Evolutionary conservation across 495 filamentous ascomycete genomes (phyloP), one percentile per base, ranked within the genome.

Genomic region (Chaetomium fimeti): DNA sequence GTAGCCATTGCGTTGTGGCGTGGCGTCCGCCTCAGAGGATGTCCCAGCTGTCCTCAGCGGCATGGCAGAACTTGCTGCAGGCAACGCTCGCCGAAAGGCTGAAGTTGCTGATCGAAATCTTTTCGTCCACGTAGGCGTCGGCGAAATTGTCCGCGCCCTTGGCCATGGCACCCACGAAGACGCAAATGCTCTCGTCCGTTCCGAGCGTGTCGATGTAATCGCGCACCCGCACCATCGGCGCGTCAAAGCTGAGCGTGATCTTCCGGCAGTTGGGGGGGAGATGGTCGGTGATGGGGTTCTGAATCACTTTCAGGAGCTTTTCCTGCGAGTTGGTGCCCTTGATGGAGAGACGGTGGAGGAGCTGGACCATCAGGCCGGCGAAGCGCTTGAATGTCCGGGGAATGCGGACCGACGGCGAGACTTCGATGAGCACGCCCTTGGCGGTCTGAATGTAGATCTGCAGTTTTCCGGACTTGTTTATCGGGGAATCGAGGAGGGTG

Each of bases 401-500:
- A 66, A 98, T 97, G 65, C 94, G 91, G 47, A 98, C 94, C 13
- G 94, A 89, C 25, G 94, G 94, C 74, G 91, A 97, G 69, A 98
- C 95, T 79, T 97, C 93, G 68, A 98, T 98, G 68, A 98, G 82
- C 43, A 97, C 93, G 48, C 92, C 92, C 76, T 96, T 97, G 64
- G 92, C 91, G 2, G 94, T 97, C 73, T 96, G 92, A 68, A 98
- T 98, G 81, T 94, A 98, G 71, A 98, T 97, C 77, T 98, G 94
- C 20, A 98, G 86, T 74, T 87, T 91, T 60, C 94, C 94, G 52
- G 94, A 94, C 77, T 98, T 98, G 84, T 98, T 98, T 80, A 98
- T 85, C 47, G 94, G 94, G 11, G 94, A 98, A 75, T 98, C 94
- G 65, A 98, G 90, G 24, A 98, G 88, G 62, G 94, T 98, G 64